These are phyloP conservation scores for Linanthus parryae DNA, from an alignment of 148 eudicot genomes.

Conservation along the genomic window DNA sequence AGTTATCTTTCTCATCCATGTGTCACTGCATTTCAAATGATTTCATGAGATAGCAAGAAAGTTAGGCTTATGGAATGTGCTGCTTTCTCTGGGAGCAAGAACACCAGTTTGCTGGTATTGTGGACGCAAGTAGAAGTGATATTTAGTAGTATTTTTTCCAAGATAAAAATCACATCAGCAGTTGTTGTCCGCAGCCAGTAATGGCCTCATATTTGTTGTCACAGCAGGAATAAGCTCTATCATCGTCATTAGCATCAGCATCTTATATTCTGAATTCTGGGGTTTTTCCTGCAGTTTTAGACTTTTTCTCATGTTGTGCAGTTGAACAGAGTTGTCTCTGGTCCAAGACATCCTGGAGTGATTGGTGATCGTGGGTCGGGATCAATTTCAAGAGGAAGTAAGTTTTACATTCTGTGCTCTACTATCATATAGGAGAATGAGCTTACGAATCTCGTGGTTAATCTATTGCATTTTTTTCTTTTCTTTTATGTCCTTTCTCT, in stretches of 20 bases:
- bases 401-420: slow-evolving; percentile 32
- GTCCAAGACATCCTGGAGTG: slow-evolving; percentile 94
- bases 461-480: too few species aligned
- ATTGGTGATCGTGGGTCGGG: slow-evolving; percentile 98
- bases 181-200: not conserved
- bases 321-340: slow-evolving; percentile 84
- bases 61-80: too few species aligned
- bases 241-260: not conserved
- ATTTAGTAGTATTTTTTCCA: not conserved
- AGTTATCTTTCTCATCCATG: too few species aligned
- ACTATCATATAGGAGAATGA: too few species aligned
- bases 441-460: too few species aligned
- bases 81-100: too few species aligned
- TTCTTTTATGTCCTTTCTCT: too few species aligned
- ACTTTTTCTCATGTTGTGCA: slow-evolving; percentile 31
- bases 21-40: too few species aligned
- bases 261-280: not conserved
- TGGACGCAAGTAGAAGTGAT: not conserved
- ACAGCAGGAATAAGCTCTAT: not conserved
- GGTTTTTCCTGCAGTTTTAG: not conserved
- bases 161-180: not conserved
- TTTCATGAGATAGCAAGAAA: too few species aligned
- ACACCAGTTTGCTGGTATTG: too few species aligned
- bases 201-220: not conserved
- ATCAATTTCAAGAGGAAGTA: slow-evolving; percentile 96